phyloP scores from a whole-genome alignment of 495 filamentous ascomycete genomes.

The Penicillium macrosclerotiorum region DNA sequence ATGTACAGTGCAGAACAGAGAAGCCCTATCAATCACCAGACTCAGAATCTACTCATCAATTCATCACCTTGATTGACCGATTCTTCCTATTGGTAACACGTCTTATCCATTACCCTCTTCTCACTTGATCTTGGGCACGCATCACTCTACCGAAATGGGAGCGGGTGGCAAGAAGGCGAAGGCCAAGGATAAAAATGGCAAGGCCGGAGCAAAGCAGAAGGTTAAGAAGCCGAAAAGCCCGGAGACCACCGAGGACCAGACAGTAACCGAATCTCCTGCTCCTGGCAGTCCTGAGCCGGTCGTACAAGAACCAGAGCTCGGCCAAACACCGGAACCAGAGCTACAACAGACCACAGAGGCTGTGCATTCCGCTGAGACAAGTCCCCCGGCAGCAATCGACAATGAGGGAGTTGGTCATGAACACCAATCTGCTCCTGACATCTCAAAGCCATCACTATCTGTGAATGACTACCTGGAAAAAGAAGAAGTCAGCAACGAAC shows the following conservation, averaged over 20 bases:
- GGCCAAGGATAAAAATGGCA: slow-evolving; percentile 33
- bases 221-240: slow-evolving; percentile 43
- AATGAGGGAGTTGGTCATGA: slow-evolving; percentile 18
- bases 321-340: slow-evolving; percentile 15
- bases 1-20: slow-evolving; percentile 32
- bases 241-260: slow-evolving; percentile 31
- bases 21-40: slow-evolving; percentile 30
- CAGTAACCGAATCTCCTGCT: slow-evolving; percentile 25
- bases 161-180: slow-evolving; percentile 39
- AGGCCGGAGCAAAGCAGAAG: slow-evolving; percentile 35
- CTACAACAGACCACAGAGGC: slow-evolving; percentile 21
- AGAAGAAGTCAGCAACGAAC: slow-evolving; percentile 12
- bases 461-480: slow-evolving; percentile 14
- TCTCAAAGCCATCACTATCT: slow-evolving; percentile 15
- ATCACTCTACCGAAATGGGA: slow-evolving; percentile 34
- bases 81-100: slow-evolving; percentile 46
- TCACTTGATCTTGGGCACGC: slow-evolving; percentile 32
- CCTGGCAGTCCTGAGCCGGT: slow-evolving; percentile 23
- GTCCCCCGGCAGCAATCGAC: slow-evolving; percentile 16
- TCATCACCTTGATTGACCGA: slow-evolving; percentile 13
- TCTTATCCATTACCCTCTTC: slow-evolving; percentile 21
- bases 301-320: slow-evolving; percentile 24
- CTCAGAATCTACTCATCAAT: slow-evolving; percentile 29
- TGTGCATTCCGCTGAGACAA: slow-evolving; percentile 17
- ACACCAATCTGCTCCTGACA: slow-evolving; percentile 16